These are phyloP conservation scores for Exophiala spinifera DNA, from an alignment of 2,329 filamentous ascomycete species.

Conservation along the genomic window DNA sequence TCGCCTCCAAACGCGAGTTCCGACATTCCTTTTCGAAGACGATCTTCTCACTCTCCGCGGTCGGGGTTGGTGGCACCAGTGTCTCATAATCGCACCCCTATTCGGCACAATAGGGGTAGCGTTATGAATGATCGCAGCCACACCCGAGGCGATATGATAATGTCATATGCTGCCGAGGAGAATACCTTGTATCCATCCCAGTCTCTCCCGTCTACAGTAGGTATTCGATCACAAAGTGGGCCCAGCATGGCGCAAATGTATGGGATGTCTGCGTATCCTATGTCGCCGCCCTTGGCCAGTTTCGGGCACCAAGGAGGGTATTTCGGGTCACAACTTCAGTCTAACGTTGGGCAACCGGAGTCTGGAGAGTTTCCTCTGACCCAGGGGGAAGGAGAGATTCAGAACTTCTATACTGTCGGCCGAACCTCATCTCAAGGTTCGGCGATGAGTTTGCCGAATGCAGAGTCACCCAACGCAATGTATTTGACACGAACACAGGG, in stretches of 20 bases:
- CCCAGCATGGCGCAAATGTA: slow-evolving; percentile 16
- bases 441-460: slow-evolving; percentile 16
- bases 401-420: slow-evolving; percentile 14
- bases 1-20: slow-evolving; percentile 10
- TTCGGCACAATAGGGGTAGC: slow-evolving; percentile 23
- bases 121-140: slow-evolving; percentile 23
- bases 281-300: slow-evolving; percentile 13
- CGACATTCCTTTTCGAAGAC: slow-evolving; percentile 14
- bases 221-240: slow-evolving; percentile 13
- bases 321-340: slow-evolving; percentile 6
- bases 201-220: slow-evolving; percentile 19
- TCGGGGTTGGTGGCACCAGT: slow-evolving; percentile 3
- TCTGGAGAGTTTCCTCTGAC: slow-evolving; percentile 5
- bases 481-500: slow-evolving; percentile 14
- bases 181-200: slow-evolving; percentile 19
- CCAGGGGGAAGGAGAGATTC: slow-evolving; percentile 10
- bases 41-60: slow-evolving; percentile 20
- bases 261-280: slow-evolving; percentile 15
- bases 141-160: slow-evolving; percentile 24
- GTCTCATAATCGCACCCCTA: slow-evolving; percentile 26
- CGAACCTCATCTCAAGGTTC: slow-evolving; percentile 17
- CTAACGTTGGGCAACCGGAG: slow-evolving; percentile 10
- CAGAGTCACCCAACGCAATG: slow-evolving; percentile 11
- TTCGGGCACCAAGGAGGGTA: slow-evolving; percentile 14
- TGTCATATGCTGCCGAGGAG: slow-evolving; percentile 25